Conservation (phyloP, 2,329 filamentous ascomycete species). For the Arthrobotrys musiformis region DNA sequence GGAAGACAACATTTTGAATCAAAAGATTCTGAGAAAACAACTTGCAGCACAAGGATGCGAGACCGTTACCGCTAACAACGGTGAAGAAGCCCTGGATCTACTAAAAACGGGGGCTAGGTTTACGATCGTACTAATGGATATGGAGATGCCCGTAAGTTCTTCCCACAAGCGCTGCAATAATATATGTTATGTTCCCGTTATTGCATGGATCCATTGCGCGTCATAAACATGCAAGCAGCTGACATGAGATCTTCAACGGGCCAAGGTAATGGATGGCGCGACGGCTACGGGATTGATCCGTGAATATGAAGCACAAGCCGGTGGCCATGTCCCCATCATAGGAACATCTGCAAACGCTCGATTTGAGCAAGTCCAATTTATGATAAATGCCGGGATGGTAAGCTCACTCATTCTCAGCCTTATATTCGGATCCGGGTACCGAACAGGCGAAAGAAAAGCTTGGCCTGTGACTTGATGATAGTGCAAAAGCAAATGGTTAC, state of each 20-base stretch:
- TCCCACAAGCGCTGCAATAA: not conserved
- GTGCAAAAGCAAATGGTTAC: not conserved
- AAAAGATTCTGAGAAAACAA: slow-evolving; percentile 72
- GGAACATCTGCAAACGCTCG: slow-evolving; percentile 85
- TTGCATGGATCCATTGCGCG: not conserved
- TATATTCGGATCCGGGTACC: not conserved
- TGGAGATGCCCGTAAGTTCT: slow-evolving; percentile 76
- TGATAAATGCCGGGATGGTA: slow-evolving; percentile 78
- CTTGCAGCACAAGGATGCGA: slow-evolving; percentile 71
- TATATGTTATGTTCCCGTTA: not conserved
- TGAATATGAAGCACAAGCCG: slow-evolving; percentile 67
- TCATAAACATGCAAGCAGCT: slow-evolving; percentile 19
- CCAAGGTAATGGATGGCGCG: slow-evolving; percentile 49
- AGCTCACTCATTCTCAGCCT: slow-evolving; percentile 60
- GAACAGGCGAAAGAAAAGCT: not conserved
- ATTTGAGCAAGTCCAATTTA: slow-evolving; percentile 71
- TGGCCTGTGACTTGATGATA: slow-evolving; percentile 13
- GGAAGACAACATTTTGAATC: slow-evolving; percentile 76
- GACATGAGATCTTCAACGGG: slow-evolving; percentile 6
- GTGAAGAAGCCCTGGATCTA: slow-evolving; percentile 71
- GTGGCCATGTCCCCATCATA: slow-evolving; percentile 79
- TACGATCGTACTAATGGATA: slow-evolving; percentile 77
- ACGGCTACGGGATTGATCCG: slow-evolving; percentile 46
- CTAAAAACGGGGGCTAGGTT: slow-evolving; percentile 30
- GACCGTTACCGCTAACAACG: slow-evolving; percentile 73